Base-by-base conservation (phyloP, 441 rosid species). In the Croton laevigatus region DNA sequence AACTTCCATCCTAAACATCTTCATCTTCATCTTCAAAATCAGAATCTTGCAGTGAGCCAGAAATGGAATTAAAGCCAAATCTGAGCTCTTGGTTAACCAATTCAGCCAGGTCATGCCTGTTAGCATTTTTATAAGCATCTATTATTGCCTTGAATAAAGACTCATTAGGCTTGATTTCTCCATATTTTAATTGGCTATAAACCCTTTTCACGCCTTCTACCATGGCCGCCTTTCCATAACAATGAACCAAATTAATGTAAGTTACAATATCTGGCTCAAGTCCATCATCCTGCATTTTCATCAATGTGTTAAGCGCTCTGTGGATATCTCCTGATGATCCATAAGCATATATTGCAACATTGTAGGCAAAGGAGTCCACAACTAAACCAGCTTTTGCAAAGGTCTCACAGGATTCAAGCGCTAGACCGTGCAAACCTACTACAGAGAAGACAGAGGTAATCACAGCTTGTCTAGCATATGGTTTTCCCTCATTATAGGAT, bases 151-250 rank as follows among this genome's bases (percentile, higher is more conserved):
- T 82, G 62, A 87, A 84, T 79, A 91, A 79, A 48, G 89, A 81
- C 69, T 84, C 83, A 74, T 79, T 89, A 48, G 83, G 87, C 69
- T 87, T 79, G 3, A 85, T 79, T 72, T 80, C 89, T 61, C 91
- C 85, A 77, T 80, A 84, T 66, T 87, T 86, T 59, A 91, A 46
- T 68, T 80, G 77, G 72, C 81, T 77, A 71, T 88, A 85, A 62
- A 89, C 82, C 75, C 91, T 86, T 79, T 86, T 88, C 78, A 91
- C 89, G 53, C 96, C 98, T 74, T 87, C 91, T 38, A 89, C 77
- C 94, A 93, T 85, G 27, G 93, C 91, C 48, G 97, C 91, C 80
- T 83, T 91, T 48, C 93, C 94, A 49, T 94, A 91, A 71, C 96
- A 83, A 68, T 75, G 81, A 42, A 84, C 91, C 45, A 94, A 84